A percentile compares a stretch with the other conserved stretches of the same genome.
Evolutionary conservation across 2,329 filamentous ascomycete species (phyloP).

Genomic region (Huntiella savannae): DNA sequence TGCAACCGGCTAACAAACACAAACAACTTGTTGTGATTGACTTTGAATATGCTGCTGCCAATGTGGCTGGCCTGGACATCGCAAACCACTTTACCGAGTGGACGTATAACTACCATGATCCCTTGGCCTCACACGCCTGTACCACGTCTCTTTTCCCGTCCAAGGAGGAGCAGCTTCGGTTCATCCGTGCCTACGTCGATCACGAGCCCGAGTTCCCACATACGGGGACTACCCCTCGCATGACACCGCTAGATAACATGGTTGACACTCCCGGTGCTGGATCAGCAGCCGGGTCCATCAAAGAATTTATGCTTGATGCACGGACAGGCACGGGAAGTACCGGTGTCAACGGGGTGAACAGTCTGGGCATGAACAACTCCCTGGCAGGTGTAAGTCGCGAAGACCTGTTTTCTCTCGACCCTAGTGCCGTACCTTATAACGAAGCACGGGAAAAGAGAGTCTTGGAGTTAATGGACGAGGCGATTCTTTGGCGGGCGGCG

Average conservation of each 20-base stretch:
- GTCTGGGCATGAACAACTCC: not conserved
- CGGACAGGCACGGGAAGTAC: slow-evolving; percentile 29
- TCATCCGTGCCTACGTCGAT: slow-evolving; percentile 69
- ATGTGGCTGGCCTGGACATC: slow-evolving; percentile 72
- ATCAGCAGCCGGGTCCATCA: slow-evolving; percentile 31
- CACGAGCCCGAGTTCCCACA: slow-evolving; percentile 53
- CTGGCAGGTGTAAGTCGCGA: slow-evolving; percentile 33
- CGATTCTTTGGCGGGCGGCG: slow-evolving; percentile 66
- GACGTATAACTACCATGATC: slow-evolving; percentile 92
- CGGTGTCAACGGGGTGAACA: not conserved
- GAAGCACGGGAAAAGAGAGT: slow-evolving; percentile 49
- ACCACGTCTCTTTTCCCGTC: slow-evolving; percentile 55
- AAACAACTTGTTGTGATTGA: slow-evolving; percentile 95
- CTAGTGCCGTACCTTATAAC: slow-evolving; percentile 17
- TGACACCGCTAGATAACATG: slow-evolving; percentile 26
- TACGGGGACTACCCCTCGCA: slow-evolving; percentile 30
- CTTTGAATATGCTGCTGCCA: slow-evolving; percentile 91
- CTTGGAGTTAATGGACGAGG: slow-evolving; percentile 54
- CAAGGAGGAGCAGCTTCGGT: slow-evolving; percentile 61
- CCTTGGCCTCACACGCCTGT: slow-evolving; percentile 43
- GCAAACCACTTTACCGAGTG: slow-evolving; percentile 97
- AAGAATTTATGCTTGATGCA: slow-evolving; percentile 70
- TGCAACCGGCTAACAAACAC: slow-evolving; percentile 80
- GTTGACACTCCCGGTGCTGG: slow-evolving; percentile 20
- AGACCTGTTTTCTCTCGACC: slow-evolving; percentile 25